Evolutionary conservation across 257 asterid genomes (phyloP).

Genomic region (Knoxia roxburghii): DNA sequence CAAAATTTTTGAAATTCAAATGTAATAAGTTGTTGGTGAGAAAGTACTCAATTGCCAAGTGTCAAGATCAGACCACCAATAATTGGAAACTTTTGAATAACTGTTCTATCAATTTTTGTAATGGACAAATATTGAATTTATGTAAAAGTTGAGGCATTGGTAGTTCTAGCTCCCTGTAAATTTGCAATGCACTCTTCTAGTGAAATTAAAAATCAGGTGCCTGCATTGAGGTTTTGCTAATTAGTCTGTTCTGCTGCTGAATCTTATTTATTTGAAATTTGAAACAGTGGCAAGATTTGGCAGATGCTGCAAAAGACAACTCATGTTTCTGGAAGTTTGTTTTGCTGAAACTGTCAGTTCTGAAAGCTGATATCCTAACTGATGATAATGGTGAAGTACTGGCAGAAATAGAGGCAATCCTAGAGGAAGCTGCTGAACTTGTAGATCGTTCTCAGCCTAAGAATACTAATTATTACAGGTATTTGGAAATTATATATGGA

Average conservation of each 20-base stretch:
- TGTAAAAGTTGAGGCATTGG: background rate
- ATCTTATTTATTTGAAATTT: constrained; percentile 18
- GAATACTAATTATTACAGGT: constrained; percentile 97
- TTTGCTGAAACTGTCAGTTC: constrained; percentile 64
- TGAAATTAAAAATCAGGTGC: background rate
- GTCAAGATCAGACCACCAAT: background rate
- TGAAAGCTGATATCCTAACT: constrained; percentile 57
- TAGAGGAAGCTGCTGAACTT: constrained; percentile 99
- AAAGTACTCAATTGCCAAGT: background rate
- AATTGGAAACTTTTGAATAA: background rate
- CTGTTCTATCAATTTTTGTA: background rate
- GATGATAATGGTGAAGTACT: constrained; percentile 67
- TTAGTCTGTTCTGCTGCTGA: background rate
- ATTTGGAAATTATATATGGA: constrained; percentile 7
- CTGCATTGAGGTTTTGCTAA: background rate
- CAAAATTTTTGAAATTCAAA: background rate
- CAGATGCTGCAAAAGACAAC: constrained; percentile 71
- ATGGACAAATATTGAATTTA: background rate
- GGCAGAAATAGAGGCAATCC: constrained; percentile 83
- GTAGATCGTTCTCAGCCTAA: constrained; percentile 77
- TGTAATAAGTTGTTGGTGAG: background rate
- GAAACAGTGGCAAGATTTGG: constrained; percentile 83
- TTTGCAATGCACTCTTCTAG: background rate
- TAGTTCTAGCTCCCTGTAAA: background rate
- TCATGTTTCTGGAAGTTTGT: constrained; percentile 94